Percentiles rank a stretch among this genome's conserved stretches.
Conservation (phyloP, 1,139 yeast species). For the Trichomonascaceae sp. region DNA sequence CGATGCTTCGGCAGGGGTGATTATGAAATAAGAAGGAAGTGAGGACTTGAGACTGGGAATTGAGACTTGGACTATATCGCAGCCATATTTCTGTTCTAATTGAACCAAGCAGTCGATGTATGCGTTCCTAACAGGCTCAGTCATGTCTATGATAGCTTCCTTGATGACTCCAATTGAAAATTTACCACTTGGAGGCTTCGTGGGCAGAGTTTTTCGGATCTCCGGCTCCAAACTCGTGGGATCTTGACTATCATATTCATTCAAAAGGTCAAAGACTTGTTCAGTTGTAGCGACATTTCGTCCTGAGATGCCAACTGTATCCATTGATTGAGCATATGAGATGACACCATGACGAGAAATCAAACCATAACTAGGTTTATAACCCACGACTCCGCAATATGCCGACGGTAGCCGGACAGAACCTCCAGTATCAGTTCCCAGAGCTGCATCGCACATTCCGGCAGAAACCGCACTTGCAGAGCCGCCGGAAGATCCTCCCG, state of each 20-base stretch:
- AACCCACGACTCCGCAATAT: conserved; percentile 75
- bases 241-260: conserved; percentile 63
- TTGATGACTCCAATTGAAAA: conserved; percentile 62
- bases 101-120: conserved; percentile 43
- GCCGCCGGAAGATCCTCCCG: conserved; percentile 97
- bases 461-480: conserved; percentile 88
- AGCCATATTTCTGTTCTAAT: conserved; percentile 46
- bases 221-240: conserved; percentile 59
- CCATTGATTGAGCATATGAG: conserved; percentile 89
- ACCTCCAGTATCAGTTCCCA: conserved; percentile 98
- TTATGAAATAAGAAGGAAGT: conserved; percentile 78
- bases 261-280: conserved; percentile 50
- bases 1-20: conserved; percentile 91
- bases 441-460: conserved; percentile 54
- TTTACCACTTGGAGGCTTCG: conserved; percentile 6
- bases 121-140: conserved; percentile 39
- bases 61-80: conserved; percentile 55
- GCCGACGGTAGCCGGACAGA: conserved; percentile 90
- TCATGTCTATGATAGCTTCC: conserved; percentile 58
- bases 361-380: conserved; percentile 90
- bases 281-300: conserved; percentile 40
- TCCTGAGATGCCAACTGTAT: conserved; percentile 83
- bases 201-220: conserved; percentile 21
- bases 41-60: conserved; percentile 62
- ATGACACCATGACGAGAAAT: conserved; percentile 88